phyloP scores from a whole-genome alignment of 2,329 filamentous ascomycete genomes.

The Cladosporium sp. region DNA sequence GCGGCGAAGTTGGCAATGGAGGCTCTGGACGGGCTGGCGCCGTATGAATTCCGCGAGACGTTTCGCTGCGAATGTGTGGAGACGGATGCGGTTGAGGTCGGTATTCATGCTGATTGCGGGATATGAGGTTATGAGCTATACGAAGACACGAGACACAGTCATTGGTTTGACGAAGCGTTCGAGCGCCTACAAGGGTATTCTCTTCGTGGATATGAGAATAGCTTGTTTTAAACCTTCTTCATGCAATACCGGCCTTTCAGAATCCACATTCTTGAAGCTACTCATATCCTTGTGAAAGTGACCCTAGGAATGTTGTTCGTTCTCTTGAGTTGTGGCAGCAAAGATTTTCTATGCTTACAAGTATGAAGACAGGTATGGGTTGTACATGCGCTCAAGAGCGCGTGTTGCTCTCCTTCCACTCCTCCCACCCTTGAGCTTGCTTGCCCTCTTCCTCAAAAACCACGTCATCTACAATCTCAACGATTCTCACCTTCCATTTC shows the following conservation, averaged over 20 bases:
- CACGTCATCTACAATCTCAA: conserved; percentile 43
- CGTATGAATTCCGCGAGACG: conserved; percentile 52
- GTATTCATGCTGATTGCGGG: background rate
- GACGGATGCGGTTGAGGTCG: background rate
- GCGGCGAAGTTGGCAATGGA: conserved; percentile 56
- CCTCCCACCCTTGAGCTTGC: conserved; percentile 1
- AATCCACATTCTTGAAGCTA: too few relatives aligned
- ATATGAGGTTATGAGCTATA: background rate
- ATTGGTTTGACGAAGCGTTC: too few relatives aligned
- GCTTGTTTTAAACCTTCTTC: too few relatives aligned
- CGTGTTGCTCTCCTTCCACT: background rate
- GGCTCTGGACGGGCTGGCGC: conserved; percentile 43
- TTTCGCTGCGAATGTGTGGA: conserved; percentile 60
- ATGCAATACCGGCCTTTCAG: too few relatives aligned
- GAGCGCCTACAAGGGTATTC: too few relatives aligned
- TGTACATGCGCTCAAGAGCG: background rate
- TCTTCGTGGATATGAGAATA: too few relatives aligned
- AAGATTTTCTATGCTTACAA: background rate
- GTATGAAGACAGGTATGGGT: background rate
- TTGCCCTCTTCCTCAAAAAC: background rate
- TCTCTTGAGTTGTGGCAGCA: background rate
- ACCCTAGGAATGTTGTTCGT: background rate
- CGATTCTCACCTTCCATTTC: conserved; percentile 55
- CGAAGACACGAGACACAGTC: too few relatives aligned
- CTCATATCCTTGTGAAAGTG: background rate